phyloP scores from a whole-genome alignment of 2,329 filamentous ascomycete genomes.

The Monosporascus sp. region DNA sequence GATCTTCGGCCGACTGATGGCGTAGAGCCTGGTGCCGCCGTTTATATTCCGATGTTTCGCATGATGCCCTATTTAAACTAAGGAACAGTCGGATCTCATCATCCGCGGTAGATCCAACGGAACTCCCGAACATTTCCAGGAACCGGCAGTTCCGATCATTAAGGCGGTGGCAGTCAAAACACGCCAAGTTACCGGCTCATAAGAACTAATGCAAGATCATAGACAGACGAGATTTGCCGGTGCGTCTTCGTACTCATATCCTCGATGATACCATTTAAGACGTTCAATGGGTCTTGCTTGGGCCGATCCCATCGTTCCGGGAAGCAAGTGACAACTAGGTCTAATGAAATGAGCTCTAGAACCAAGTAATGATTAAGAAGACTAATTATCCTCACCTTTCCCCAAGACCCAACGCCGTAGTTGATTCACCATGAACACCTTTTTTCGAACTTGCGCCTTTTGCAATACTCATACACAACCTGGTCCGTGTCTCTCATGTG shows the following conservation, averaged over 20 bases:
- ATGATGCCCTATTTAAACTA: slow-evolving; percentile 53
- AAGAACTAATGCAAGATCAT: slow-evolving; percentile 58
- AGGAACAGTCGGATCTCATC: slow-evolving; percentile 53
- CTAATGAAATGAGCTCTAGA: slow-evolving; percentile 15
- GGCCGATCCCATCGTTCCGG: slow-evolving; percentile 56
- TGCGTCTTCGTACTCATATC: slow-evolving; percentile 60
- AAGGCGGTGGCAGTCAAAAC: slow-evolving; percentile 52
- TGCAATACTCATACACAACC: background rate
- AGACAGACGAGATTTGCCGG: slow-evolving; percentile 53
- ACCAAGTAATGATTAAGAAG: too few species aligned
- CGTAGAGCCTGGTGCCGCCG: slow-evolving; percentile 8
- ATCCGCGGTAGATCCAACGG: slow-evolving; percentile 50
- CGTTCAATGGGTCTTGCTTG: slow-evolving; percentile 56
- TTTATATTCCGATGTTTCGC: slow-evolving; percentile 42
- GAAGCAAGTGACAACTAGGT: slow-evolving; percentile 57
- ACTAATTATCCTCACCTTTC: background rate
- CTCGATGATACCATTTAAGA: slow-evolving; percentile 58
- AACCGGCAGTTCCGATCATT: slow-evolving; percentile 59
- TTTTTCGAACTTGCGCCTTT: background rate
- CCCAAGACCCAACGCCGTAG: slow-evolving; percentile 1
- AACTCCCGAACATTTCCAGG: slow-evolving; percentile 62
- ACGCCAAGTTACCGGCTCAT: slow-evolving; percentile 54
- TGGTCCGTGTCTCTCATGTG: slow-evolving; percentile 1
- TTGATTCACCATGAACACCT: slow-evolving; percentile 5
- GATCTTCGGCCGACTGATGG: too few species aligned